Evolutionary conservation across 306 rosid species (phyloP), one percentile per base, ranked within the genome.

Genomic region (Pyrus pyrifolia): DNA sequence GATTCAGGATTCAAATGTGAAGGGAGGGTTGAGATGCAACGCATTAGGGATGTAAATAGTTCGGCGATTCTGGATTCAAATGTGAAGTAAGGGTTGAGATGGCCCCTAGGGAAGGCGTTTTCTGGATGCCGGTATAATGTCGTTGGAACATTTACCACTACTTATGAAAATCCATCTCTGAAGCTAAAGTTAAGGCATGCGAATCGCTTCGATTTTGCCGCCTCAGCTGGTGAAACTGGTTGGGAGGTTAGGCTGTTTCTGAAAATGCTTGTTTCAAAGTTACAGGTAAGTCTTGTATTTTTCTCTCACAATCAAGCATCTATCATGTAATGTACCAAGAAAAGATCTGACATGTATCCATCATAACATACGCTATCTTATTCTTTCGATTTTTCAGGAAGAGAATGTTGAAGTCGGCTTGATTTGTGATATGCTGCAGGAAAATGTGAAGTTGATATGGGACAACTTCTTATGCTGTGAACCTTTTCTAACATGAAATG

Each of bases 401-500:
- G 59, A 27, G 58, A 44, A 78, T 11, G 81, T 42, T 61, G 85
- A 83, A 55, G 2, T 45, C 55, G 53, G 66, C 19, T 68, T 64
- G 77, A 68, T 88, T 66, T 76, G 72, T 27, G 75, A 86, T 71
- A 66, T 71, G 83, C 88, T 88, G n/a, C 73, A 78, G 17, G 86
- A 78, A n/a, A 51, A 82, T 58, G 38, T 85, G 51, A 82, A 53
- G 70, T 49, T 83, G 76, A 49, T 88, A 62, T 83, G 88, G 88
- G 73, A 82, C 19, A 73, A 82, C 73, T 81, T 81, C 38, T 53
- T 83, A 53, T 64, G 73, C 38, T 55, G 72, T 55, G 79, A 78
- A 33, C 42, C 42, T 38, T 38, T 38, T 38, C 42, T 38, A 38
- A 35, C 8, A 35, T 35, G 40, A 35, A 35, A 35, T 35, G 40